Base-by-base conservation (phyloP, 2,329 filamentous ascomycete genomes). In the Arthrobotrys conoides region DNA sequence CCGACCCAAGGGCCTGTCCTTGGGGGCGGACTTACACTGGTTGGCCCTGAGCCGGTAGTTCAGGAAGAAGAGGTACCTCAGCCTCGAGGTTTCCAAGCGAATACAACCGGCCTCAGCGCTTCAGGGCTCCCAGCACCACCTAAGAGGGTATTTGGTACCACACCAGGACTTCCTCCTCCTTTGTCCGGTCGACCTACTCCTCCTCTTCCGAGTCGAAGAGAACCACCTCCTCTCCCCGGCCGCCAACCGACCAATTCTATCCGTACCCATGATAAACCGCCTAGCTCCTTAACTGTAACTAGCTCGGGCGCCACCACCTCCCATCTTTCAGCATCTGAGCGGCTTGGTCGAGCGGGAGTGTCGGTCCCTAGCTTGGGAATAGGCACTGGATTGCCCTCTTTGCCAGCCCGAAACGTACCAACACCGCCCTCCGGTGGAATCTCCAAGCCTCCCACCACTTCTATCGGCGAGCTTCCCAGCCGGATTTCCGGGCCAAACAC, bases 341-440 rank as follows among this genome's bases (percentile, higher is more conserved):
- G 93, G 49, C 87, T 97, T 8, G 89, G 90, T 10, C 88, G 90
- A 44, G 91, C 92, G 0, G 94, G 94, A 0, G 87, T 97, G 5
- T 92, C 91, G 0, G 93, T 97, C 0, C 91, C 93, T 0, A 91
- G 88, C 0, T 86, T 97, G 3, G 92, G 92, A 4, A 96, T 97
- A 78, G 90, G 90, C 2, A 83, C 80, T 83, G 27, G 80, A 72
- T 83, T 82, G 61, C 82, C 30, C 80, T 82, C 63, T 83, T 83
- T 82, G 61, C 82, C 30, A 80, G 82, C 63, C 83, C 83, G 30
- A 81, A 81, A 49, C 82, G 81, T 55, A 63, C 79, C 81, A 46
- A 80, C 61, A 57, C 82, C 80, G 38, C 80, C 80, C 51, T 81
- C 70, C 41, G 80, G 76, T 20, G 80, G 8, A 66, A 59, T 64